phyloP scores from a whole-genome alignment of 1,139 yeast species.

The Candida labiduridarum region DNA sequence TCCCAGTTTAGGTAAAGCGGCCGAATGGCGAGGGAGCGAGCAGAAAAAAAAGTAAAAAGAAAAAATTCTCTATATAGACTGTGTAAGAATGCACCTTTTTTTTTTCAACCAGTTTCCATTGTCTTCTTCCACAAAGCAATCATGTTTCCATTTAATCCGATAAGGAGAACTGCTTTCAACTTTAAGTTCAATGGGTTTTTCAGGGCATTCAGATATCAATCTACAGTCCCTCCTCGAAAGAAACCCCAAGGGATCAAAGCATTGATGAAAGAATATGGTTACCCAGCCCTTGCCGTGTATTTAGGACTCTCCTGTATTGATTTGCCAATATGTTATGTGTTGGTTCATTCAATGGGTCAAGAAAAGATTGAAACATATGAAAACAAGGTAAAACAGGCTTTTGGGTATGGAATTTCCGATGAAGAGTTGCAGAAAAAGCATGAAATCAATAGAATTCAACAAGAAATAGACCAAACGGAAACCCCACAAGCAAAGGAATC shows the following conservation, averaged over 20 bases:
- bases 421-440: constrained; percentile 41
- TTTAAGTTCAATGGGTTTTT: not conserved
- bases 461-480: constrained; percentile 18
- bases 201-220: constrained; percentile 22
- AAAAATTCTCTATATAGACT: not conserved
- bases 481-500: constrained; percentile 10
- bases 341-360: constrained; percentile 86
- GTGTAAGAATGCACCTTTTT: not conserved
- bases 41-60: not conserved
- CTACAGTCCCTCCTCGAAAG: constrained; percentile 16
- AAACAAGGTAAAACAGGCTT: constrained; percentile 55
- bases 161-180: constrained; percentile 10
- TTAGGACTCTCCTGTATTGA: constrained; percentile 70
- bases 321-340: constrained; percentile 75
- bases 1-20: constrained; percentile 45
- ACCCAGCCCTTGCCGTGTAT: constrained; percentile 87
- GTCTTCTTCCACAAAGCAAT: not conserved
- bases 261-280: constrained; percentile 84
- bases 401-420: constrained; percentile 56
- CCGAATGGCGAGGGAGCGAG: not conserved
- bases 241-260: constrained; percentile 57
- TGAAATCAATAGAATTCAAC: constrained; percentile 33
- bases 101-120: not conserved
- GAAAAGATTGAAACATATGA: constrained; percentile 73
- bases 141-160: constrained; percentile 17